phyloP scores from a whole-genome alignment of 192 early-diverging fungal species.

The Podila epicladia region DNA sequence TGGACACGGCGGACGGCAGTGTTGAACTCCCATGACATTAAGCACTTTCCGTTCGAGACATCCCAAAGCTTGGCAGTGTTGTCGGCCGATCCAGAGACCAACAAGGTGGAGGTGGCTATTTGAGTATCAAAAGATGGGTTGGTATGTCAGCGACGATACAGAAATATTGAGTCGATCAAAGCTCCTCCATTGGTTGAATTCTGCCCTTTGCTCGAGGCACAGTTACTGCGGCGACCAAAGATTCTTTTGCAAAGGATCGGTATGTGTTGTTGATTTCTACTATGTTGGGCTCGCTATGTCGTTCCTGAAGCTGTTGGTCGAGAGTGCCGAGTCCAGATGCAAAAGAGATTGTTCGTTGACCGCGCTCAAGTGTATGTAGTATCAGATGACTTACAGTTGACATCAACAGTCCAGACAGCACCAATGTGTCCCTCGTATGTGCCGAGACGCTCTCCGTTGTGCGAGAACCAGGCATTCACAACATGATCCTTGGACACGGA shows the following conservation, averaged over 20 bases:
- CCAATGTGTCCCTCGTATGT: slow-evolving; percentile 94
- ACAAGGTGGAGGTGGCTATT: slow-evolving; percentile 74
- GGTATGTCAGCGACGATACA: background rate
- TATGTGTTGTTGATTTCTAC: no score
- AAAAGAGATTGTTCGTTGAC: background rate
- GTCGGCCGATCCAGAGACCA: slow-evolving; percentile 92
- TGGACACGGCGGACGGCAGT: slow-evolving; percentile 92
- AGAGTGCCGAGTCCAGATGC: no score
- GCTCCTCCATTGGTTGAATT: background rate
- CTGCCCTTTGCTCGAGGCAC: no score
- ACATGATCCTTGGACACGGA: slow-evolving; percentile 94
- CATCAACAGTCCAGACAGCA: slow-evolving; percentile 94
- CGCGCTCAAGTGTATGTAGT: background rate
- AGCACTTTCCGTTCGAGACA: slow-evolving; percentile 88
- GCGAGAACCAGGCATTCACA: slow-evolving; percentile 95
- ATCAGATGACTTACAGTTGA: slow-evolving; percentile 71
- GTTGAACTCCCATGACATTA: slow-evolving; percentile 91
- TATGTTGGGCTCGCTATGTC: no score
- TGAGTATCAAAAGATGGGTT: background rate
- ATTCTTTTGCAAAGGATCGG: no score
- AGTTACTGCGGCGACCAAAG: no score
- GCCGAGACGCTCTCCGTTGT: slow-evolving; percentile 98
- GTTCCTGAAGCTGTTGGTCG: no score
- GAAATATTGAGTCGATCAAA: background rate
- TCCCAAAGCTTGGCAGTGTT: slow-evolving; percentile 93